Evolutionary conservation across 495 filamentous ascomycete species (phyloP).

Genomic region (Aspergillus asperescens): DNA sequence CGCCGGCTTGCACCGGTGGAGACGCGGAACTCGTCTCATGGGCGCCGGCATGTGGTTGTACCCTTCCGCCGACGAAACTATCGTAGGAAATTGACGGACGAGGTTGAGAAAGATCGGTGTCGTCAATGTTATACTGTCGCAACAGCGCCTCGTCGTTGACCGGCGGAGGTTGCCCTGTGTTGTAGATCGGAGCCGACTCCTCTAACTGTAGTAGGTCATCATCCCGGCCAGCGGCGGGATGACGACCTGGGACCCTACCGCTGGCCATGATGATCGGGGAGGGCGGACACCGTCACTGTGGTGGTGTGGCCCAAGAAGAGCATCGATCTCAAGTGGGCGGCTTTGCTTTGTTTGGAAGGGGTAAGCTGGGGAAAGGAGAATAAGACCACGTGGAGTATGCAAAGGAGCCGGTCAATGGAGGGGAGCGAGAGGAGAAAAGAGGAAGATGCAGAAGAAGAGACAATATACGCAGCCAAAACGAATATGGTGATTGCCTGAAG

Average conservation of each 20-base stretch:
- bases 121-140: conserved; percentile 61
- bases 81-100: conserved; percentile 92
- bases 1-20: conserved; percentile 26
- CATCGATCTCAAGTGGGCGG: conserved; percentile 32
- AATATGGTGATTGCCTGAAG: conserved; percentile 6
- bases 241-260: conserved; percentile 61
- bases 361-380: not conserved
- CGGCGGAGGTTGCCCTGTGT: conserved; percentile 62
- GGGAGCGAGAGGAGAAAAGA: not conserved
- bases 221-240: conserved; percentile 53
- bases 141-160: conserved; percentile 74
- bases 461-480: no score
- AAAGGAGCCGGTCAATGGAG: not conserved
- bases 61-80: conserved; percentile 75
- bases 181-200: conserved; percentile 63
- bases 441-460: not conserved
- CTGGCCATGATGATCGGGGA: conserved; percentile 46
- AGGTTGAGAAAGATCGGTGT: conserved; percentile 54
- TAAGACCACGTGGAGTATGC: conserved; percentile 3
- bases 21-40: conserved; percentile 26
- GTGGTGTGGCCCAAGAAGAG: conserved; percentile 41
- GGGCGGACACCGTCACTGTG: conserved; percentile 39
- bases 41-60: conserved; percentile 40
- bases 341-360: conserved; percentile 7
- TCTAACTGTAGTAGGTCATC: conserved; percentile 72